Evolutionary conservation across 768 basidiomycete species (phyloP), one percentile per base, ranked within the genome.

Genomic region (Hygrocybe punicea): DNA sequence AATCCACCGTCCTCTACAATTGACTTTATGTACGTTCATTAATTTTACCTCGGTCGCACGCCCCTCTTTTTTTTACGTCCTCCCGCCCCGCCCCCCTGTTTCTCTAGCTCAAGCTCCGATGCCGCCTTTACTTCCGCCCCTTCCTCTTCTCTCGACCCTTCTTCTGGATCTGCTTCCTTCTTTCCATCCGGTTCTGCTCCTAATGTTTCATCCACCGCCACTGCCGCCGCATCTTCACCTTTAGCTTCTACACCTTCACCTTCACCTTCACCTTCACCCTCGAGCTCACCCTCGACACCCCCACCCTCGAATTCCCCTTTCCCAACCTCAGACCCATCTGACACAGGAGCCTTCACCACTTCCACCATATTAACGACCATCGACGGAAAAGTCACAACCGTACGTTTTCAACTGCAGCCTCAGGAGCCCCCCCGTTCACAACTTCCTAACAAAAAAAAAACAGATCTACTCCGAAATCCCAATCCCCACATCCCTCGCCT

Each of bases 401-500:
- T 59, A 40, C 33, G 53, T 55, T 16, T 44, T 17, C 42, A 8
- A 23, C 5, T 21, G n/a, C n/a, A n/a, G n/a, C n/a, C n/a, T n/a
- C n/a, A n/a, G n/a, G n/a, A n/a, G n/a, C n/a, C 17, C 16, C 16
- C 19, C n/a, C 33, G 9, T 36, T 9, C 42, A n/a, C 24, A 13
- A 23, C 11, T 45, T 33, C 13, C 17, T 23, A 24, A 24, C n/a
- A 40, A 23, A 23, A 8, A 54, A 24, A 44, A 53, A 45, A 49
- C 51, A 56, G 50, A 56, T 47, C 21, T 17, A 19, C 24, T 46
- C 55, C 14, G 16, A 56, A 47, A 33, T 60, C 6, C 59, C 55
- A 11, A 29, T 57, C 17, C 59, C 59, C 13, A 60, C 59, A 14
- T n/a, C 39, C n/a, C 50, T 60, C 16, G 57, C 55, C 25, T 51